Evolutionary conservation across 108 stramenopile species (phyloP), one percentile per base, ranked within the genome.

Genomic region (Nannochloropsis gaditana): DNA sequence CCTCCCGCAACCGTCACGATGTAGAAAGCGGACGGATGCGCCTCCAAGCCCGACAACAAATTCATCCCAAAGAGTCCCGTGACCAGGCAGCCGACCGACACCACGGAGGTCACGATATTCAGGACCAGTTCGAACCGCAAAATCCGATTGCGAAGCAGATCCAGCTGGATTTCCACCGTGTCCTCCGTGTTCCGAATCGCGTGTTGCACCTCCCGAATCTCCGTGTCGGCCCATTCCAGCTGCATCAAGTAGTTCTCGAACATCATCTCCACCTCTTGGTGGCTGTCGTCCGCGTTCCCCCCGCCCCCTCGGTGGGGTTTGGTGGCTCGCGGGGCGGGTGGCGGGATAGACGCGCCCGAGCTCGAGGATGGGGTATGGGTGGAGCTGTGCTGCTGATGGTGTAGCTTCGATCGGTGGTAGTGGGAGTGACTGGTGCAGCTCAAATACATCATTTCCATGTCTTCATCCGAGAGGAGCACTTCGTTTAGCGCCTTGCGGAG

Each of bases 181-280:
- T 90, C 89, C 88, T 90, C 89, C 6, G 89, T 90, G 85, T 90
- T 87, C 9, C 87, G 87, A 19, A 84, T 83, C 80, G 85, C 87
- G 86, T 90, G 83, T 31, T 88, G 82, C 42, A 88, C 42, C 9
- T 90, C 89, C 19, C 47, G 43, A 42, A 90, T 45, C 9, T 90
- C 89, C n/a, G 89, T 84, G 45, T 45, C 21, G 9, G 50, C 59
- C 83, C 83, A 83, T 84, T 84, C 86, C 86, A 45, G 79, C 44
- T 90, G 88, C 86, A 89, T 43, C 1, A 90, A 83, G 84, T 90
- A 90, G 88, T 90, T 90, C 79, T 90, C 89, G 86, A 90, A 90
- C 19, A 90, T 21, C 85, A 88, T 88, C 88, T 90, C 89, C 41
- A 88, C 42, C 45, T 86, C 88, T 42, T 87, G 86, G 83, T 87